These are phyloP conservation scores for Pythium sp. DNA, from an alignment of 352 stramenopile species.

Conservation along the genomic window DNA sequence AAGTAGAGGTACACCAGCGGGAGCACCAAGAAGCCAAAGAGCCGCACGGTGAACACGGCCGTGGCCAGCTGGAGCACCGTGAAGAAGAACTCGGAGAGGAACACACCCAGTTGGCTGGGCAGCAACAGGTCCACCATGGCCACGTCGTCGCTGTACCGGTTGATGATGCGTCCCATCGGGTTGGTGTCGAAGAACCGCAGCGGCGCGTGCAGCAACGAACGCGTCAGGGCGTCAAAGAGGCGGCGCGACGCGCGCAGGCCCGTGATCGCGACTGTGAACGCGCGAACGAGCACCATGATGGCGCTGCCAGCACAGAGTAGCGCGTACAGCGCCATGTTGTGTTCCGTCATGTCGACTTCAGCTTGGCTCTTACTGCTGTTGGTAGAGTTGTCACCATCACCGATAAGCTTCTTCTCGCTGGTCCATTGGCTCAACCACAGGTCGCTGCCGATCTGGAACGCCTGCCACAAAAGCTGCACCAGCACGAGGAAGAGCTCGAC, in stretches of 20 bases:
- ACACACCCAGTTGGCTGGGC: neutral
- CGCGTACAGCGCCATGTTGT: constrained; percentile 5
- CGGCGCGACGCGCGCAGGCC: constrained; percentile 34
- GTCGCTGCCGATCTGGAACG: constrained; percentile 26
- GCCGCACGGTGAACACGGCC: constrained; percentile 25
- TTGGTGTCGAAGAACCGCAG: constrained; percentile 92
- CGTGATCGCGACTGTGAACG: neutral
- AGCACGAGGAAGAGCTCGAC: constrained; percentile 9
- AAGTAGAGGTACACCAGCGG: constrained; percentile 90
- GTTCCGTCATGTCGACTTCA: neutral
- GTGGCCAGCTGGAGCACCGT: constrained; percentile 3
- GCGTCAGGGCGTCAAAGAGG: constrained; percentile 87
- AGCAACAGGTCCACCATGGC: constrained; percentile 18
- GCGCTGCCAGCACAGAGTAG: neutral
- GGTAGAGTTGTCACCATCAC: neutral
- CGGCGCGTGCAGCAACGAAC: constrained; percentile 78
- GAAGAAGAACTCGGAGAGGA: constrained; percentile 5
- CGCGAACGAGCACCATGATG: neutral
- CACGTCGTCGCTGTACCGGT: constrained; percentile 59
- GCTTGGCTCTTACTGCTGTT: neutral
- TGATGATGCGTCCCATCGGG: constrained; percentile 85
- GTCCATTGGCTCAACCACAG: constrained; percentile 32
- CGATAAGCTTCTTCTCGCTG: neutral
- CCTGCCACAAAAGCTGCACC: constrained; percentile 23
- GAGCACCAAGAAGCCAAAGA: constrained; percentile 73